Percentiles rank a stretch among this genome's conserved stretches.
These are phyloP conservation scores for Naganishia friedmannii DNA, from an alignment of 768 basidiomycete genomes.

Conservation along the genomic window DNA sequence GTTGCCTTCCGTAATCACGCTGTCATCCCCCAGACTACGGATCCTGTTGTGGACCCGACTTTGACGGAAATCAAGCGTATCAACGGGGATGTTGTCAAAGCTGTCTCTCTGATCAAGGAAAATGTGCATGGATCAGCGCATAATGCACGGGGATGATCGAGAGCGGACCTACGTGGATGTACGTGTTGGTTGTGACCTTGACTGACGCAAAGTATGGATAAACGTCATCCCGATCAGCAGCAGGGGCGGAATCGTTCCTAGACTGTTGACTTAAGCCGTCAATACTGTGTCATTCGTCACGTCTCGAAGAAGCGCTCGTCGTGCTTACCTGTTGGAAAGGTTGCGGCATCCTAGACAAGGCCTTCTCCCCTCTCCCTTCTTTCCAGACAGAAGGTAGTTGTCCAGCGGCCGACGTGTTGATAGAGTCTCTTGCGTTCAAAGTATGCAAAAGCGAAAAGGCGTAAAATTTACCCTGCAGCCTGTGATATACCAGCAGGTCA, in stretches of 20 bases:
- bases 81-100: constrained; percentile 6
- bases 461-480: constrained; percentile 29
- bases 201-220: constrained; percentile 12
- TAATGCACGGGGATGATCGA: neutral
- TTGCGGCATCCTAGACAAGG: neutral
- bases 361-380: neutral
- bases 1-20: neutral
- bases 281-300: neutral
- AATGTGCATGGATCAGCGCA: neutral
- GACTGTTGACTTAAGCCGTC: neutral
- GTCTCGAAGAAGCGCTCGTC: neutral
- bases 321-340: neutral
- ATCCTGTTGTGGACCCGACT: neutral
- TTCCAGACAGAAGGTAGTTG: neutral
- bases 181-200: constrained; percentile 27
- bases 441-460: constrained; percentile 27
- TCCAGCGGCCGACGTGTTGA: neutral
- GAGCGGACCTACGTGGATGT: constrained; percentile 8
- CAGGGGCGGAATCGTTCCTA: neutral
- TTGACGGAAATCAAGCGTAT: constrained; percentile 11
- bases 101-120: neutral
- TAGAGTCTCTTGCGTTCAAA: constrained; percentile 6
- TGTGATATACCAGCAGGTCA: neutral
- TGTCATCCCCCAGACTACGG: no score
- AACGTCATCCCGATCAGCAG: neutral